Evolutionary conservation across 2,329 filamentous ascomycete species (phyloP), one percentile per base, ranked within the genome.

Genomic region (Ceratocystis ficicola): DNA sequence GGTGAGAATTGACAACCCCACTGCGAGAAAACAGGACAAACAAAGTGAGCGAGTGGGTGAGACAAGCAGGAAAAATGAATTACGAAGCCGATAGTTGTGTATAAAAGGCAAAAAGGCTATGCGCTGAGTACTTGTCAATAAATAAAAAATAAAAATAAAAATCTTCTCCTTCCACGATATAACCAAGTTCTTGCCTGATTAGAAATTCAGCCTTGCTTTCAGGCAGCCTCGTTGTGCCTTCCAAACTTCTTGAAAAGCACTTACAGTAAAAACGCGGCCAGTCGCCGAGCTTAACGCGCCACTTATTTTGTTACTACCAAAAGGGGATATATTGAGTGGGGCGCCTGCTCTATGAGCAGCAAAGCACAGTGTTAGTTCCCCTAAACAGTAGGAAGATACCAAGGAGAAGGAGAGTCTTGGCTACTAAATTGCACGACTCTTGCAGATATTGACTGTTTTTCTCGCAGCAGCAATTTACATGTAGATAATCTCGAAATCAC

Each of bases 251-350:
- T 15, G 12, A 41, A 12, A 41, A 41, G 36, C 10, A 41, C 3
- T 41, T 41, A 5, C 1, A 15, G 36, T 41, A 41, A 12, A 10
- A 41, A 41, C 36, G 36, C 36, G 36, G 8, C 4, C 36, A 15
- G 3, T 41, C 36, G 36, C 48, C 22, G 4, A 28, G 20, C 20
- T 52, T 52, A 15, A 52, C 48, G 48, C 48, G 48, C 48, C 15
- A 6, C 20, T 52, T 28, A 28, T 3, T n/a, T n/a, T 7, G 28
- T 5, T 2, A 3, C 17, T n/a, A 1, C 28, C 28, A 17, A 5
- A 59, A 36, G 4, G 28, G 30, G 55, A n/a, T 59, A 59, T n/a
- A 59, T 59, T 59, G 55, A 59, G 55, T 59, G 25, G 55, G 32
- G 52, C 25, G 7, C 7, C 28, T 6, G 7, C 1, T 30, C 3